Evolutionary conservation across 1,139 yeast genomes (phyloP).

Genomic region (Debaryomycetaceae sp.): DNA sequence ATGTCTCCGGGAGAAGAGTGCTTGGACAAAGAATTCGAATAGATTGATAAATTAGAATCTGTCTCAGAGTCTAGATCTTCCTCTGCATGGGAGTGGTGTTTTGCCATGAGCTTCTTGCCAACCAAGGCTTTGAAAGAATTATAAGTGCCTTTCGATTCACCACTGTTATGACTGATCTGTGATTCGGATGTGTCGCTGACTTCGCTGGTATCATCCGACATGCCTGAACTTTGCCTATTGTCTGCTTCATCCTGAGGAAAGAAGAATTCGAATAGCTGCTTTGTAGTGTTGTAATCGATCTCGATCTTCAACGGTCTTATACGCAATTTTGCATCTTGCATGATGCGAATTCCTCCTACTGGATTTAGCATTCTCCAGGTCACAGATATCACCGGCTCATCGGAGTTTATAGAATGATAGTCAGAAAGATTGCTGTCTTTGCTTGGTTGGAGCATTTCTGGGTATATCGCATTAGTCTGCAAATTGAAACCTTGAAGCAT

Average conservation of each 20-base stretch:
- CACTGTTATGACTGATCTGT: neutral
- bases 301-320: constrained; percentile 70
- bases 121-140: neutral
- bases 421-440: neutral
- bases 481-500: constrained; percentile 74
- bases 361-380: constrained; percentile 76
- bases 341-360: constrained; percentile 80
- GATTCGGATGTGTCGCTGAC: neutral
- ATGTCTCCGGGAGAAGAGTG: neutral
- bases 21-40: neutral
- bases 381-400: constrained; percentile 45
- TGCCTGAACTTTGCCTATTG: neutral
- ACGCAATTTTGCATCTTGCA: constrained; percentile 44
- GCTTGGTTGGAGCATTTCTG: constrained; percentile 50
- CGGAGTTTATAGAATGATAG: neutral
- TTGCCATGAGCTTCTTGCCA: too few species aligned
- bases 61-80: constrained; percentile 4
- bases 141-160: neutral
- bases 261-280: constrained; percentile 57
- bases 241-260: constrained; percentile 49
- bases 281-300: constrained; percentile 68
- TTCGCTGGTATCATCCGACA: neutral
- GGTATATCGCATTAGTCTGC: constrained; percentile 58
- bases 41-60: neutral
- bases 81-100: constrained; percentile 2